Evolutionary conservation across 2,329 filamentous ascomycete species (phyloP), one percentile per base, ranked within the genome.

Genomic region (Penicillium hordei): DNA sequence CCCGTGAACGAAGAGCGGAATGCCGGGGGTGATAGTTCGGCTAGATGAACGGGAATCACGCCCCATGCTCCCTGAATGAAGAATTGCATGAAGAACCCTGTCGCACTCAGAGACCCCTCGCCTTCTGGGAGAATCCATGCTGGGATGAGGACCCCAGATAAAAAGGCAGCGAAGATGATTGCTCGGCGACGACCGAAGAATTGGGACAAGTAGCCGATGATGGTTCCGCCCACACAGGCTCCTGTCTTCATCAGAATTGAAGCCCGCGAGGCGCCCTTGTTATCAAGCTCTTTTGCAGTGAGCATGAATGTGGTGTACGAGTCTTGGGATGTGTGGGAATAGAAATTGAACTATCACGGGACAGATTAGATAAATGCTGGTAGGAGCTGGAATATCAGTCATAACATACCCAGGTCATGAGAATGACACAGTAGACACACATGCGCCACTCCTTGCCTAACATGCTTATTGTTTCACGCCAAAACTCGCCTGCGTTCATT

Each of bases 221-320:
- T 69, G 5, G 69, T 70, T 19, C 70, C 70, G 5, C 70, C 89
- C 1, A 91, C 84, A 65, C 88, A 89, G 43, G 89, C 89, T 27
- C 90, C 89, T 1, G 83, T 86, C 76, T 92, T 92, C 86, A 91
- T 91, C 58, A 93, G 75, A 64, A 93, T 92, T n/a, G 85, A 88
- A 17, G 89, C 89, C n/a, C 88, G 85, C 8, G 83, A 88, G 5
- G 89, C 87, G 0, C 80, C 81, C 1, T 78, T 69, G 66, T 90
- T 88, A 54, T 80, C 68, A 58, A 93, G 80, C 61, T 86, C 85
- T 75, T 93, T 92, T 65, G 90, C 82, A 5, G 82, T 82, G 39
- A 88, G 79, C 87, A 93, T 89, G 71, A 92, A 91, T 3, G 89
- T 92, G 0, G 89, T 91, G 77, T 92, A 93, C 48, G 84, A 88